Conservation (phyloP, 2,329 filamentous ascomycete genomes). For the Emergomyces pasteurianus region DNA sequence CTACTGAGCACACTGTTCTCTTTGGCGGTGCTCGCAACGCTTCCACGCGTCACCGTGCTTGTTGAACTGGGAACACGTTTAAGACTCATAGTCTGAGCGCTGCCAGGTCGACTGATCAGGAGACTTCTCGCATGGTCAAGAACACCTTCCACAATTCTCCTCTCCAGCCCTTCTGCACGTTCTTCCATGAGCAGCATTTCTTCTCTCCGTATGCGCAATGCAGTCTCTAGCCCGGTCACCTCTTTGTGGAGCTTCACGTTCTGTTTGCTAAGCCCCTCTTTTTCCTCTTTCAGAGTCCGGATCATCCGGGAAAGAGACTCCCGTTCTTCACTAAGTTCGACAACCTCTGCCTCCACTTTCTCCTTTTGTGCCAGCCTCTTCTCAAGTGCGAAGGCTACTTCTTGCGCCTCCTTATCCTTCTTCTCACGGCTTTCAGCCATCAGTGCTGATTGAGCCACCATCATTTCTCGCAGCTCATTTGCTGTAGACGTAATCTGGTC, state of each 20-base stretch:
- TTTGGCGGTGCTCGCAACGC: slow-evolving; percentile 23
- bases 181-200: slow-evolving; percentile 85
- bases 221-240: slow-evolving; percentile 81
- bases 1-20: slow-evolving; percentile 29
- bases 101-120: slow-evolving; percentile 63
- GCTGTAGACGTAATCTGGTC: slow-evolving; percentile 76
- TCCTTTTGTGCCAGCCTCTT: slow-evolving; percentile 57
- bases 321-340: slow-evolving; percentile 45
- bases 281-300: slow-evolving; percentile 32
- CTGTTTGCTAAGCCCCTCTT: slow-evolving; percentile 61
- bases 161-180: slow-evolving; percentile 78
- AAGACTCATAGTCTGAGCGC: slow-evolving; percentile 36
- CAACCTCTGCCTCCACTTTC: slow-evolving; percentile 43
- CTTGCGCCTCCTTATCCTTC: slow-evolving; percentile 66
- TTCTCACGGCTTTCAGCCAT: slow-evolving; percentile 67
- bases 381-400: slow-evolving; percentile 69
- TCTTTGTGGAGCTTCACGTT: slow-evolving; percentile 74
- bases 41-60: slow-evolving; percentile 28
- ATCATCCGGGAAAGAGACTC: slow-evolving; percentile 50
- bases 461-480: slow-evolving; percentile 69
- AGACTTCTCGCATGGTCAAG: slow-evolving; percentile 84
- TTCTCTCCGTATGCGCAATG: slow-evolving; percentile 74
- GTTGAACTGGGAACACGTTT: slow-evolving; percentile 40
- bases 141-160: slow-evolving; percentile 84
- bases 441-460: slow-evolving; percentile 62